Evolutionary conservation across 1,284 basidiomycete species (phyloP).

Genomic region (Anthracocystis setariae): DNA sequence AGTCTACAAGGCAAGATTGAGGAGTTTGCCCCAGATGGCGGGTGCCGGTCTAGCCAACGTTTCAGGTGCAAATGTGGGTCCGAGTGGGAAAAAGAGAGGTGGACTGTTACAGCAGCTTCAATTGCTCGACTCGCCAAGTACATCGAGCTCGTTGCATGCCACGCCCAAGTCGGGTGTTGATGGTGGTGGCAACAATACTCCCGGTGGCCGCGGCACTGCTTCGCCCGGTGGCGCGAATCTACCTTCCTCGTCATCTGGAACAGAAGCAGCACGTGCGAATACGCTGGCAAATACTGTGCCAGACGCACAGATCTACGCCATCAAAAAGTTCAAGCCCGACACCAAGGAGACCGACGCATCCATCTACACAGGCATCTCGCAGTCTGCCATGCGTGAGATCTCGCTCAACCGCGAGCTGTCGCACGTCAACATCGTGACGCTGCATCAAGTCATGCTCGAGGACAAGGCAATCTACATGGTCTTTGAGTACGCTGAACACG

Average conservation of each 20-base stretch:
- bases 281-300: constrained; percentile 1
- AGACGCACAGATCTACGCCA: constrained; percentile 75
- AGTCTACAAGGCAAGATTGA: constrained; percentile 89
- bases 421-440: constrained; percentile 89
- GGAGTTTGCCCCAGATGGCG: constrained; percentile 5
- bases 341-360: constrained; percentile 71
- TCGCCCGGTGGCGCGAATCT: constrained; percentile 14
- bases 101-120: constrained; percentile 32
- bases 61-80: background rate
- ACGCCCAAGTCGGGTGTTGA: constrained; percentile 27
- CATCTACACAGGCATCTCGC: constrained; percentile 95
- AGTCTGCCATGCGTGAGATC: constrained; percentile 95
- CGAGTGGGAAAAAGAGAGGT: constrained; percentile 20
- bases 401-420: constrained; percentile 94
- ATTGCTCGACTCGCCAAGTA: constrained; percentile 23
- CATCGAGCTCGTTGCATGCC: constrained; percentile 20
- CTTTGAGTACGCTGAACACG: constrained; percentile 98
- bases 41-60: background rate
- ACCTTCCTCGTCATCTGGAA: constrained; percentile 1
- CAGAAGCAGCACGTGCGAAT: background rate
- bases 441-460: constrained; percentile 94
- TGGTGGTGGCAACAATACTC: constrained; percentile 12
- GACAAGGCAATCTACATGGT: constrained; percentile 92
- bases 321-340: constrained; percentile 99
- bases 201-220: constrained; percentile 5